These are phyloP conservation scores for Xerocomellus intermedius DNA, from an alignment of 768 basidiomycete genomes.

Conservation along the genomic window DNA sequence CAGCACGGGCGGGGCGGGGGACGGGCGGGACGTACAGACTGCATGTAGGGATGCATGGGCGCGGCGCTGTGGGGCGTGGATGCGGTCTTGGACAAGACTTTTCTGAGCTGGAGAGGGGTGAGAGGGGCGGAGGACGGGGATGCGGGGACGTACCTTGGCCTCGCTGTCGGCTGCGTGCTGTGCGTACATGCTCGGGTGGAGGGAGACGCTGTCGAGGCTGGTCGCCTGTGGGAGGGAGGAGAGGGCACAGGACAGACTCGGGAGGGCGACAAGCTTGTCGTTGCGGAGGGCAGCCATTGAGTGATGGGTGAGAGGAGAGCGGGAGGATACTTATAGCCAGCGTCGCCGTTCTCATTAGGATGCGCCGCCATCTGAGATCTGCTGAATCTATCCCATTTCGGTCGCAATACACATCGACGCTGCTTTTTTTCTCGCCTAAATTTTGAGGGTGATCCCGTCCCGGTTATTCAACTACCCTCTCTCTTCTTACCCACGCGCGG, in stretches of 20 bases:
- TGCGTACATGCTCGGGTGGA: conserved; percentile 71
- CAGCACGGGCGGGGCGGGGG: not conserved
- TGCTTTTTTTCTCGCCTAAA: conserved; percentile 23
- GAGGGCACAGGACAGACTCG: conserved; percentile 68
- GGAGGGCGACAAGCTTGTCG: conserved; percentile 64
- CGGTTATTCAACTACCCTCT: conserved; percentile 5
- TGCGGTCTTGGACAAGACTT: conserved; percentile 56
- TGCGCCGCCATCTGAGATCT: conserved; percentile 28
- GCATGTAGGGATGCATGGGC: conserved; percentile 34
- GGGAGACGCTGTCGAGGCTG: conserved; percentile 59
- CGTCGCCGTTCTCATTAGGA: conserved; percentile 28
- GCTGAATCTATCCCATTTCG: conserved; percentile 9
- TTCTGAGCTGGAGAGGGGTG: conserved; percentile 48
- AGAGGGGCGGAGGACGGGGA: conserved; percentile 4
- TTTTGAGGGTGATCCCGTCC: conserved; percentile 27
- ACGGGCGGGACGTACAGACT: conserved; percentile 33
- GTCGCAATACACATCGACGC: conserved; percentile 21
- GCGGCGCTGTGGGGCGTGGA: conserved; percentile 36
- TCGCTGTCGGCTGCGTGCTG: conserved; percentile 69
- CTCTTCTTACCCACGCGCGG: conserved; percentile 24
- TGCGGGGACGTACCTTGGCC: conserved; percentile 54
- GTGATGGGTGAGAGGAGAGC: not conserved
- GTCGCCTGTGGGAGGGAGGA: conserved; percentile 71
- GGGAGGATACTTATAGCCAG: conserved; percentile 19
- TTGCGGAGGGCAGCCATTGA: conserved; percentile 37